phyloP scores from a whole-genome alignment of 2,329 filamentous ascomycete genomes.

The Monosporascus sp. region DNA sequence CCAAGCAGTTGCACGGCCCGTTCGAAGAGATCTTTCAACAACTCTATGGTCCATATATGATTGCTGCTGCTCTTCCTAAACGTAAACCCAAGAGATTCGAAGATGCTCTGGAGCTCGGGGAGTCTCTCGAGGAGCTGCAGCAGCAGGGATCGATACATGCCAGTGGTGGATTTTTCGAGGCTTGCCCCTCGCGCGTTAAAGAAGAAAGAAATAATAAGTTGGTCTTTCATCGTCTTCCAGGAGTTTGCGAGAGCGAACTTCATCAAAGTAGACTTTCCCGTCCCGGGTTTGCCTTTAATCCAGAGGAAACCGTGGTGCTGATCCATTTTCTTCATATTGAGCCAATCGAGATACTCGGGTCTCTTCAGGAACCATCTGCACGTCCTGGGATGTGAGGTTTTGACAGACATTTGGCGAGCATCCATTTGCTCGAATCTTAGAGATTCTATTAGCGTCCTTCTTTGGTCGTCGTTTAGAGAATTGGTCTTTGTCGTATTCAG shows the following conservation, averaged over 20 bases:
- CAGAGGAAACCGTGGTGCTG: slow-evolving; percentile 23
- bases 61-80: not conserved
- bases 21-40: slow-evolving; percentile 19
- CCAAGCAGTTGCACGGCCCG: slow-evolving; percentile 12
- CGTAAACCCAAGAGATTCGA: slow-evolving; percentile 19
- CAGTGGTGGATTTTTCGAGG: slow-evolving; percentile 39
- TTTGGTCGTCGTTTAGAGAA: not conserved
- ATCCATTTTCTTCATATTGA: slow-evolving; percentile 17
- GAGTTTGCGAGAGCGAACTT: slow-evolving; percentile 29
- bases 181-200: slow-evolving; percentile 41
- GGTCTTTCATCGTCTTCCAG: slow-evolving; percentile 11
- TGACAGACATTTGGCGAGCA: slow-evolving; percentile 29
- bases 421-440: slow-evolving; percentile 37
- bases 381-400: slow-evolving; percentile 28
- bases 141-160: slow-evolving; percentile 48
- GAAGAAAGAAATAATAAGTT: slow-evolving; percentile 38
- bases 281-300: slow-evolving; percentile 30
- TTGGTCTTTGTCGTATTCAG: no score
- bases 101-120: slow-evolving; percentile 27
- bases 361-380: slow-evolving; percentile 37
- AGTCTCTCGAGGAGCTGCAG: slow-evolving; percentile 36
- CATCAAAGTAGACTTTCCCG: slow-evolving; percentile 38
- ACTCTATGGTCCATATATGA: slow-evolving; percentile 6
- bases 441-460: slow-evolving; percentile 18
- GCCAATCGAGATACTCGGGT: slow-evolving; percentile 33